Conservation (phyloP, 2,329 filamentous ascomycete genomes). For the Aspergillus flavus region DNA sequence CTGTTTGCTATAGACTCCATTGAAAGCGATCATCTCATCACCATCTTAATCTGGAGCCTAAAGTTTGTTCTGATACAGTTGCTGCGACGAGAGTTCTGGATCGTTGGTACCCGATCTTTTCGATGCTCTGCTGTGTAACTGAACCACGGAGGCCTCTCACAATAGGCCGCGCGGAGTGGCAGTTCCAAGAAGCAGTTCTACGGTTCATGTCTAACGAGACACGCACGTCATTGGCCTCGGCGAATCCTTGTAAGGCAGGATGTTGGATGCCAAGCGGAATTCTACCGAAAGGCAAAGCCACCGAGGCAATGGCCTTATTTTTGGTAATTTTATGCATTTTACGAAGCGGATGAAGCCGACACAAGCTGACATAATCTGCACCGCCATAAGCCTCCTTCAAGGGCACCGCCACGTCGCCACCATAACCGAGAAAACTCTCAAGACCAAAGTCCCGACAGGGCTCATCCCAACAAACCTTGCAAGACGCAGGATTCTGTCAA, state of each 20-base stretch:
- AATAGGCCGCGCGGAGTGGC: neutral
- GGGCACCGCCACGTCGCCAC: neutral
- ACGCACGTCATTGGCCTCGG: neutral
- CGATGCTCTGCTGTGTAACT: neutral
- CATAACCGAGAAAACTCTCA: neutral
- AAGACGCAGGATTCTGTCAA: neutral
- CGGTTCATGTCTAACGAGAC: neutral
- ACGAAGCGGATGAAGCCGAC: neutral
- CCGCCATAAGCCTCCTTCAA: neutral
- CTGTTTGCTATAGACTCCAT: too few species aligned
- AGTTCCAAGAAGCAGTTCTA: neutral
- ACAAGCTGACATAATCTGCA: neutral
- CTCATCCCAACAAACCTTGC: neutral
- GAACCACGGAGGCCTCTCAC: neutral
- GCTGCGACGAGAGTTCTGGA: neutral
- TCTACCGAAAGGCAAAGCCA: neutral
- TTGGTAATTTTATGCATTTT: neutral
- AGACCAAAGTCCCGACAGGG: neutral
- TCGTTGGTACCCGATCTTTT: neutral
- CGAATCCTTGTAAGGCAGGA: neutral
- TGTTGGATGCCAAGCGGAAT: neutral
- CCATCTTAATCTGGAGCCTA: neutral
- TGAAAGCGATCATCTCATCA: too few species aligned
- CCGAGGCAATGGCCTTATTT: neutral
- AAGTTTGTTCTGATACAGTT: neutral